Conservation (phyloP, 2,329 filamentous ascomycete species). For the Aspergillus tamarii region DNA sequence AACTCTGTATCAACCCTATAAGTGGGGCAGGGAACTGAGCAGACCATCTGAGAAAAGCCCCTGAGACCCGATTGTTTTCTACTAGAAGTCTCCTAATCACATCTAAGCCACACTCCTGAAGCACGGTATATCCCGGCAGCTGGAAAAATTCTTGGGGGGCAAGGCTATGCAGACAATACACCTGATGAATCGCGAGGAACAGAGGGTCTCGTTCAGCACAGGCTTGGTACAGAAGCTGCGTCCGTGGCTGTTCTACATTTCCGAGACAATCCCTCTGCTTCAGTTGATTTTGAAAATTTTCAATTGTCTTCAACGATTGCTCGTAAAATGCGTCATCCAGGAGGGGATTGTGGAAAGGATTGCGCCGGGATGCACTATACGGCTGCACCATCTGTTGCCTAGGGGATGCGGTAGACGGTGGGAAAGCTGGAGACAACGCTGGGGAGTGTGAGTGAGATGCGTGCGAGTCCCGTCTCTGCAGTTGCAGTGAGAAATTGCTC, state of each 20-base stretch:
- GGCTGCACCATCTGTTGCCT: neutral
- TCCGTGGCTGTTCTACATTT: conserved; percentile 48
- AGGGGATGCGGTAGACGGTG: neutral
- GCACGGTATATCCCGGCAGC: conserved; percentile 40
- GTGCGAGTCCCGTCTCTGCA: neutral
- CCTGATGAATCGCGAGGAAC: conserved; percentile 68
- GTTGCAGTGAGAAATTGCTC: neutral
- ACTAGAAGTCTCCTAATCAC: conserved; percentile 51
- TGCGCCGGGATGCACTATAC: neutral
- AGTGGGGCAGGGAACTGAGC: conserved; percentile 51
- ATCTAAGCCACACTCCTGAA: conserved; percentile 32
- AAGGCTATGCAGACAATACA: conserved; percentile 62
- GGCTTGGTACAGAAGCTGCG: conserved; percentile 61
- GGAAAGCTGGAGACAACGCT: neutral
- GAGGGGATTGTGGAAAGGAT: conserved; percentile 1
- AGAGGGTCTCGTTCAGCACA: conserved; percentile 61
- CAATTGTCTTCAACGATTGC: conserved; percentile 16
- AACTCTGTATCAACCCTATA: conserved; percentile 30
- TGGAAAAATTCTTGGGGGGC: conserved; percentile 40
- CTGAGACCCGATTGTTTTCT: conserved; percentile 48
- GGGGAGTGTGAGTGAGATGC: neutral
- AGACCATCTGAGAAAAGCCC: conserved; percentile 49
- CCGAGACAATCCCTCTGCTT: conserved; percentile 35
- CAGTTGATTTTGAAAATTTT: conserved; percentile 20
- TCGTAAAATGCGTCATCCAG: conserved; percentile 22